A percentile compares a stretch with the other conserved stretches of the same genome.
phyloP scores from a whole-genome alignment of 2,329 filamentous ascomycete species.

The Penicillium sp. region DNA sequence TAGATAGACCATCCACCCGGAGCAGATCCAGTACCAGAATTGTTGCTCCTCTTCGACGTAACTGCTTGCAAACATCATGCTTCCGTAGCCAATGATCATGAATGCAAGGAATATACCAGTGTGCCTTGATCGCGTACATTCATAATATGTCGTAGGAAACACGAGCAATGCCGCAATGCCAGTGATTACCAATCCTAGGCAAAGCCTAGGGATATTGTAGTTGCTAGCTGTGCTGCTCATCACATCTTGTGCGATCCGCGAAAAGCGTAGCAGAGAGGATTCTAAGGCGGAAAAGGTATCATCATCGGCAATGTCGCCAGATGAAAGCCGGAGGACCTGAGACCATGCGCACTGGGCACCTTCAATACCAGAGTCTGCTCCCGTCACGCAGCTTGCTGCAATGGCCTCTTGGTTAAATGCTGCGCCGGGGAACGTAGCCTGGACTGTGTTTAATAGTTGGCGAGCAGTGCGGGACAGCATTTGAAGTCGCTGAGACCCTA shows the following conservation, averaged over 20 bases:
- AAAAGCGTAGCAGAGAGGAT: slow-evolving; percentile 55
- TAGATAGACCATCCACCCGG: slow-evolving; percentile 52
- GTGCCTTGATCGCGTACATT: slow-evolving; percentile 30
- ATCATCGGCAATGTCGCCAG: slow-evolving; percentile 7
- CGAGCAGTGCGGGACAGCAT: slow-evolving; percentile 76
- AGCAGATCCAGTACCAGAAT: slow-evolving; percentile 91
- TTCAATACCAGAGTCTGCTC: slow-evolving; percentile 46
- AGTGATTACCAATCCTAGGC: slow-evolving; percentile 40
- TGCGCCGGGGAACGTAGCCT: slow-evolving; percentile 67
- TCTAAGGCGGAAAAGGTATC: slow-evolving; percentile 24
- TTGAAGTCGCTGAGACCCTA: slow-evolving; percentile 59
- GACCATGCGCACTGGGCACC: slow-evolving; percentile 72
- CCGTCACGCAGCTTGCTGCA: slow-evolving; percentile 25
- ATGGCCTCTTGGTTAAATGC: slow-evolving; percentile 45
- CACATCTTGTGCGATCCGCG: slow-evolving; percentile 70
- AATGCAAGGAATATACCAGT: slow-evolving; percentile 47
- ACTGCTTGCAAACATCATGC: slow-evolving; percentile 97
- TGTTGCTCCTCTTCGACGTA: slow-evolving; percentile 98
- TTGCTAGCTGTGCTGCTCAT: slow-evolving; percentile 93
- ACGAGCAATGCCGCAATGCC: slow-evolving; percentile 47
- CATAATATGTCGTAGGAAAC: slow-evolving; percentile 31
- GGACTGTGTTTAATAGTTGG: slow-evolving; percentile 77
- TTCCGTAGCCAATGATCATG: slow-evolving; percentile 65
- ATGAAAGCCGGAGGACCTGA: slow-evolving; percentile 30
- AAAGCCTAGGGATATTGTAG: slow-evolving; percentile 68